Conservation (phyloP, 1,139 yeast genomes). For the Nakaseomyces glabratus region DNA sequence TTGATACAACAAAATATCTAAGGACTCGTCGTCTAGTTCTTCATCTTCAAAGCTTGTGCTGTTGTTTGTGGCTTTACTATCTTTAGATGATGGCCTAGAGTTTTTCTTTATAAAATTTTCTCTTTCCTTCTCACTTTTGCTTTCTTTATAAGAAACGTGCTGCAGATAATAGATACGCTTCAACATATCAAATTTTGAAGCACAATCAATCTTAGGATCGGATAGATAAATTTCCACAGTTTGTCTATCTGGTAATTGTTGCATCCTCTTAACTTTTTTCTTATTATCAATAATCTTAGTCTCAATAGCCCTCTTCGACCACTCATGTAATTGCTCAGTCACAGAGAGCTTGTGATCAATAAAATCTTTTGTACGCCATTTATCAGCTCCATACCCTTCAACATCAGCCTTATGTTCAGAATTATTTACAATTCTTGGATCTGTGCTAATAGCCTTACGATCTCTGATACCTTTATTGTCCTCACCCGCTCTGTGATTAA, state of each 20-base stretch:
- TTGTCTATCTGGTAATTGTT: constrained; percentile 49
- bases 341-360: constrained; percentile 46
- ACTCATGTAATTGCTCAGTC: constrained; percentile 43
- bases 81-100: constrained; percentile 7
- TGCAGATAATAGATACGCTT: constrained; percentile 64
- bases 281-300: constrained; percentile 21
- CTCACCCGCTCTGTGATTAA: constrained; percentile 81
- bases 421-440: constrained; percentile 67
- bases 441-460: constrained; percentile 69
- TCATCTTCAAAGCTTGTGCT: constrained; percentile 1
- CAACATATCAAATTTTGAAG: constrained; percentile 48
- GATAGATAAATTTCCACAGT: constrained; percentile 49
- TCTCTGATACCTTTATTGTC: constrained; percentile 82
- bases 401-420: constrained; percentile 61
- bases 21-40: constrained; percentile 38
- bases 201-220: constrained; percentile 35
- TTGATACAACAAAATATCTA: constrained; percentile 37
- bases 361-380: constrained; percentile 36
- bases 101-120: constrained; percentile 5
- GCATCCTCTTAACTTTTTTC: constrained; percentile 8
- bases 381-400: constrained; percentile 65
- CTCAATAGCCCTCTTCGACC: constrained; percentile 43
- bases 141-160: constrained; percentile 43
- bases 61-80: background rate
- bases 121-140: constrained; percentile 34